These are phyloP conservation scores for Thymus quinquecostatus DNA, from an alignment of 257 asterid species.

Conservation along the genomic window DNA sequence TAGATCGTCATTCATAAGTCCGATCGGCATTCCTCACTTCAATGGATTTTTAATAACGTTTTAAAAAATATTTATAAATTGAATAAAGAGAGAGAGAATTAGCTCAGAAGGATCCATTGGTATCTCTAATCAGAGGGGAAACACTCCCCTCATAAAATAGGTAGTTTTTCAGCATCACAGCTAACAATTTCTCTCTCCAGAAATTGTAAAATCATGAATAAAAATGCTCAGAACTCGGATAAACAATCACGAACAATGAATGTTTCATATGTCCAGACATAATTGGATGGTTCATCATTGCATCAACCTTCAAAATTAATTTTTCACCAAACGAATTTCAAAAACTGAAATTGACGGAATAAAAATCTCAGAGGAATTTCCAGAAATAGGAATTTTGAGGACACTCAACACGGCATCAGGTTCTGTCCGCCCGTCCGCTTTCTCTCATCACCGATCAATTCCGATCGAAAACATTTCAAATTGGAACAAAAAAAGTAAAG, in stretches of 20 bases:
- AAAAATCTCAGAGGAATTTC: constrained; percentile 48
- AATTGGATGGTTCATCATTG: constrained; percentile 55
- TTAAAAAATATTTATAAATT: neutral
- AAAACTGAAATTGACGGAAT: no score
- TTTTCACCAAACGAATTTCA: no score
- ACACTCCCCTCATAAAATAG: constrained; percentile 69
- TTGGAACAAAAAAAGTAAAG: neutral
- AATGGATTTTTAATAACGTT: constrained; percentile 25
- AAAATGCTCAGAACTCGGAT: constrained; percentile 56
- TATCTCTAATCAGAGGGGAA: constrained; percentile 58
- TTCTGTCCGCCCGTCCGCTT: constrained; percentile 96
- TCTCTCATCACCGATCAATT: constrained; percentile 49
- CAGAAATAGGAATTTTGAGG: constrained; percentile 55
- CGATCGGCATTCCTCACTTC: constrained; percentile 52
- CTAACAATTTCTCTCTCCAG: constrained; percentile 25
- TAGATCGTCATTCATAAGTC: constrained; percentile 50
- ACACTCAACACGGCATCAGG: constrained; percentile 91
- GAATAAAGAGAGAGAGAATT: neutral
- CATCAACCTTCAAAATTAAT: neutral
- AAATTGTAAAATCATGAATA: neutral
- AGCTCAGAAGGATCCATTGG: constrained; percentile 99
- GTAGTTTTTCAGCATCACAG: constrained; percentile 71
- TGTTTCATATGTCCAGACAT: constrained; percentile 81
- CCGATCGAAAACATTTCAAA: neutral
- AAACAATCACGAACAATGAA: constrained; percentile 54